phyloP scores from a whole-genome alignment of 2,329 filamentous ascomycete species.

The Incumbomyces delicatus region DNA sequence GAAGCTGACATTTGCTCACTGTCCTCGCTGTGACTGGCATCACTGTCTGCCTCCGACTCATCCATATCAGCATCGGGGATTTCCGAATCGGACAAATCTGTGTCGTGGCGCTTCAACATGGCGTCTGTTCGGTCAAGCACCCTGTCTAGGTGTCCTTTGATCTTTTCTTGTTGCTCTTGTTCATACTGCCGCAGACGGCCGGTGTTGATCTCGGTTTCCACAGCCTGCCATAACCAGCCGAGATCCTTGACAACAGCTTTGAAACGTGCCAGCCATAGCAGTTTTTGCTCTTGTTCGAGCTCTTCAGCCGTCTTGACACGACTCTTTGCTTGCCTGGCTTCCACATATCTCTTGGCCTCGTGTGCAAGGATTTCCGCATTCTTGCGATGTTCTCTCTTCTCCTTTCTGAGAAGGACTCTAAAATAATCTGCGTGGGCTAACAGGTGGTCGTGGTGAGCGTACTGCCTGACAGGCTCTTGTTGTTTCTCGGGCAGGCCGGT shows the following conservation, averaged over 20 bases:
- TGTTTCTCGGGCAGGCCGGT: constrained; percentile 56
- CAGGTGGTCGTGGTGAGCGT: constrained; percentile 79
- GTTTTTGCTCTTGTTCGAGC: constrained; percentile 65
- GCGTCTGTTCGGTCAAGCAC: constrained; percentile 46
- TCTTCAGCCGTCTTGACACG: constrained; percentile 48
- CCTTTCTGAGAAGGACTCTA: constrained; percentile 65
- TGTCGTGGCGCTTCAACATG: constrained; percentile 39
- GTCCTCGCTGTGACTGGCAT: constrained; percentile 25
- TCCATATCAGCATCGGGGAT: constrained; percentile 13
- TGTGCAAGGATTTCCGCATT: constrained; percentile 18
- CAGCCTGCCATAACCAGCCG: constrained; percentile 51
- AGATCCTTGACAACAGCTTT: constrained; percentile 59
- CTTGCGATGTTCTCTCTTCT: constrained; percentile 55
- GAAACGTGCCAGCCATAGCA: constrained; percentile 58
- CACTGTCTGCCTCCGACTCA: constrained; percentile 28
- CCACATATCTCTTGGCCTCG: constrained; percentile 37
- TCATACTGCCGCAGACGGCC: constrained; percentile 49
- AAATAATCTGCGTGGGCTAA: constrained; percentile 71
- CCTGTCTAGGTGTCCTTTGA: constrained; percentile 41
- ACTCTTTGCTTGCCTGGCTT: constrained; percentile 52
- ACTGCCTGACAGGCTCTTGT: constrained; percentile 68
- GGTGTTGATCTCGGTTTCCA: constrained; percentile 49
- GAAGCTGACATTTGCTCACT: constrained; percentile 38
- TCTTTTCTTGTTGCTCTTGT: constrained; percentile 47
- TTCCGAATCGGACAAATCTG: constrained; percentile 9